Base-by-base conservation (phyloP, 2,329 filamentous ascomycete genomes). In the Waltergamsia citrina region DNA sequence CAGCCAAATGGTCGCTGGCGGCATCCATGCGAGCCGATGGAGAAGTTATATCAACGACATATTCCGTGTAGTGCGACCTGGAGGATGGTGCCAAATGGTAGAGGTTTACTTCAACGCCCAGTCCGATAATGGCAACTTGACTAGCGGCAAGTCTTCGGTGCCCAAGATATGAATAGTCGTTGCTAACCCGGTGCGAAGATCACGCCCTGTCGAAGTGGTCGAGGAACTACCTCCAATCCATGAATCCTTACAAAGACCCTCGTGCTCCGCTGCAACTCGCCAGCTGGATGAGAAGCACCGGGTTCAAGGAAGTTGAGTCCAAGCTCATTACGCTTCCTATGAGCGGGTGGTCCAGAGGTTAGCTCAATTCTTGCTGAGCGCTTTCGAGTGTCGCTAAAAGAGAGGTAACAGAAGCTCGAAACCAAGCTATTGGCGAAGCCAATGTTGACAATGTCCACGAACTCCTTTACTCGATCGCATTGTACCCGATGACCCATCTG, bases 1-100 rank as follows among this genome's bases (percentile, higher is more conserved):
- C 49, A 94, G 85, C 45, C 75, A 78, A 44, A 69, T 82, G 57
- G 63, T 85, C 54, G 65, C 72, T 43, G 76, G 75, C 16, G 86
- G 85, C 1, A 83, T 94, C 46, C 69, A 88, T 48, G 62, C 66
- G 37, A 61, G 67, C 41, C 71, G 85, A 53, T 95, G 88, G 88
- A 58, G 63, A 36, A 67, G 69, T 21, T 94, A 93, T 55, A 57
- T 94, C 42, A 65, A 67, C 44, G 88, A 94, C 45, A 82, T 94
- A 39, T 72, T 75, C 43, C 69, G 74, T 16, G 69, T 86, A 8
- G 62, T 88, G 41, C 80, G 75, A 33, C 80, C 78, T 6, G 81
- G 79, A 3, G 87, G 88, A 2, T 94, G 86, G 85, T 71, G 83
- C 38, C 86, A 94, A 50, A 79, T 94, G 70, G 74, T 85, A n/a